Base-by-base conservation (phyloP, 129 eudicot genomes). In the Oenanthe sinensis region DNA sequence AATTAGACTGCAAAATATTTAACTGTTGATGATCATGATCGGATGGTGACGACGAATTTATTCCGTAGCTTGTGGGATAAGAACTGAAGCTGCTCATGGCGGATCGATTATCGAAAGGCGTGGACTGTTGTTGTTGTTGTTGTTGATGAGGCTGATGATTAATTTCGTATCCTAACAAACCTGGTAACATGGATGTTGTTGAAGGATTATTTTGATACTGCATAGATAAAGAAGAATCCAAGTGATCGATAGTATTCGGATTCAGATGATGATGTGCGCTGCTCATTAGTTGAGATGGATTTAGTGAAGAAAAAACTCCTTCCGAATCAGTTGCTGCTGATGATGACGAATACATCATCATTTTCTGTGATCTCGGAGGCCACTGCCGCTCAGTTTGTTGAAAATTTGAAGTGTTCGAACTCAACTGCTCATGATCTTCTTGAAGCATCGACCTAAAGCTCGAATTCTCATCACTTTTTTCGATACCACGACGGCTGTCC, bases 391-490 rank as follows among this genome's bases (percentile, higher is more conserved):
- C 68, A 24, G 68, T 89, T n/a, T 81, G 88, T 72, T 83, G 89
- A 68, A 85, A 88, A 86, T 44, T 72, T 11, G 52, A 71, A 2
- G 89, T 70, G 72, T 50, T 90, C 19, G 91, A 85, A 75, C 92
- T 86, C 86, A 85, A 49, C 73, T 28, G 43, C 17, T 70, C 75
- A 40, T 83, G 54, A 24, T 72, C 92, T 67, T 90, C 92, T 80
- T 93, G 90, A 78, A 90, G 86, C 85, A 89, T 77, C 47, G 85
- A 79, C 65, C 92, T 83, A 67, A 87, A 93, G 81, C 89, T 81
- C 75, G 68, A 60, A 30, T 77, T 77, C 69, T 83, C 76, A n/a
- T 72, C 96, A 33, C 85, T 68, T 46, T 93, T 93, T 58, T 91
- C 72, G 3, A 67, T 33, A 30, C 39, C 96, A n/a, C 91, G 83